Evolutionary conservation across 2,329 filamentous ascomycete genomes (phyloP).

Genomic region (Pochonia chlamydosporia): DNA sequence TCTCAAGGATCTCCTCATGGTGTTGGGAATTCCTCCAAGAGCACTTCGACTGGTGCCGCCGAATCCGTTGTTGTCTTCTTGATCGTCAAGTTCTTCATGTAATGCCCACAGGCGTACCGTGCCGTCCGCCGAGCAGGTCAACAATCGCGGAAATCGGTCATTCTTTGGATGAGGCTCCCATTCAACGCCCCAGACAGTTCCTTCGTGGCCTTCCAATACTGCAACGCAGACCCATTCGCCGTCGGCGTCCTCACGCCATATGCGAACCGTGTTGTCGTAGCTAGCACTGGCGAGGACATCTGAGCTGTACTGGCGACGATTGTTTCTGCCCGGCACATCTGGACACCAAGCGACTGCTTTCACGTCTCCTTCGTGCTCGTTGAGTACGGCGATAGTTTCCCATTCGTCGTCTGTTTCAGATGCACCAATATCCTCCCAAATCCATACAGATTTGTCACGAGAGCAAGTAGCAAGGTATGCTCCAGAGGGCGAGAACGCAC

Average conservation of each 20-base stretch:
- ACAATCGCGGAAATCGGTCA: conserved; percentile 53
- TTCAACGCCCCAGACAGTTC: conserved; percentile 87
- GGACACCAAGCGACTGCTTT: conserved; percentile 94
- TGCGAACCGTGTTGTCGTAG: conserved; percentile 85
- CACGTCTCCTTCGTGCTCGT: conserved; percentile 92
- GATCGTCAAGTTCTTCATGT: conserved; percentile 46
- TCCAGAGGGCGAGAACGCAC: conserved; percentile 68
- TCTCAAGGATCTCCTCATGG: conserved; percentile 70
- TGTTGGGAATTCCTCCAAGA: conserved; percentile 72
- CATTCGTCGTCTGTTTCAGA: conserved; percentile 84
- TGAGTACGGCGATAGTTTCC: conserved; percentile 91
- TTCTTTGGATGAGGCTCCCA: conserved; percentile 49
- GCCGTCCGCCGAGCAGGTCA: conserved; percentile 81
- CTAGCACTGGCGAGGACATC: conserved; percentile 84
- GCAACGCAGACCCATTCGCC: conserved; percentile 88
- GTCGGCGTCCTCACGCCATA: conserved; percentile 87
- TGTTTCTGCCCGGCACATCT: conserved; percentile 46
- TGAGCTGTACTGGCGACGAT: conserved; percentile 43
- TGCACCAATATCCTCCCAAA: conserved; percentile 85
- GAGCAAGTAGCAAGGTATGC: conserved; percentile 83
- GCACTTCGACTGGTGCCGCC: conserved; percentile 29
- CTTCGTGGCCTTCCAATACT: conserved; percentile 70
- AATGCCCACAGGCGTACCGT: conserved; percentile 76
- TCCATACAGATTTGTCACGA: conserved; percentile 92
- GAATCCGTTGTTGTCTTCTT: conserved; percentile 23